phyloP scores from a whole-genome alignment of 768 basidiomycete genomes.

The Boletales sp. region DNA sequence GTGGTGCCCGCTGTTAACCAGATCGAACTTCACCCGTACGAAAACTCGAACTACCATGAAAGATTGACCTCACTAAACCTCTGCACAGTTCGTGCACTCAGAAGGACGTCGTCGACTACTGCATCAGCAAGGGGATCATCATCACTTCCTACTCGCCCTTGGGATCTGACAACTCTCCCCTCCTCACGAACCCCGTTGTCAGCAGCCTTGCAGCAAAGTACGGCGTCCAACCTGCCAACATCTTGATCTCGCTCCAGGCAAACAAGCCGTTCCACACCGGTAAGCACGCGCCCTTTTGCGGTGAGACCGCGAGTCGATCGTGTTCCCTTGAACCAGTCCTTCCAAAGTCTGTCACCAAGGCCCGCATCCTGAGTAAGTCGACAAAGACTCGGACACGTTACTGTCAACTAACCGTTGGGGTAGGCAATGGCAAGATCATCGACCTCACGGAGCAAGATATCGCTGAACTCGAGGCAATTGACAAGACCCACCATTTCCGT shows the following conservation, averaged over 20 bases:
- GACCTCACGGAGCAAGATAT: slow-evolving; percentile 61
- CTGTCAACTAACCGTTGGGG: neutral
- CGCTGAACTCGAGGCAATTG: slow-evolving; percentile 48
- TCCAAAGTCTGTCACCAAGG: slow-evolving; percentile 69
- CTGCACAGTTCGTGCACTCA: slow-evolving; percentile 55
- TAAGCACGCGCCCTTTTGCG: slow-evolving; percentile 12
- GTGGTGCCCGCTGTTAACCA: slow-evolving; percentile 75
- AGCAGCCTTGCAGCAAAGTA: slow-evolving; percentile 58
- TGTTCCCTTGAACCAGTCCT: slow-evolving; percentile 40
- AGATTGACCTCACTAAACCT: neutral
- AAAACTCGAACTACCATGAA: neutral
- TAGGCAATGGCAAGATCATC: slow-evolving; percentile 53
- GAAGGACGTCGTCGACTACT: slow-evolving; percentile 59
- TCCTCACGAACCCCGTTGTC: slow-evolving; percentile 56
- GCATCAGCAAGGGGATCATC: slow-evolving; percentile 57
- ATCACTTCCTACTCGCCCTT: slow-evolving; percentile 76
- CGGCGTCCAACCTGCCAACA: slow-evolving; percentile 51
- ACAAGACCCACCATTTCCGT: slow-evolving; percentile 58
- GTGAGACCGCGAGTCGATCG: neutral
- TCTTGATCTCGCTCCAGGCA: slow-evolving; percentile 69
- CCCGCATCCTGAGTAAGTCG: slow-evolving; percentile 51
- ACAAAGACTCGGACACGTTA: neutral
- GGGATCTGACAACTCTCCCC: slow-evolving; percentile 63
- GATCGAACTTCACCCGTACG: slow-evolving; percentile 67
- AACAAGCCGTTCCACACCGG: slow-evolving; percentile 56